Base-by-base conservation (phyloP, 768 basidiomycete genomes). In the Leccinum incarnatum region DNA sequence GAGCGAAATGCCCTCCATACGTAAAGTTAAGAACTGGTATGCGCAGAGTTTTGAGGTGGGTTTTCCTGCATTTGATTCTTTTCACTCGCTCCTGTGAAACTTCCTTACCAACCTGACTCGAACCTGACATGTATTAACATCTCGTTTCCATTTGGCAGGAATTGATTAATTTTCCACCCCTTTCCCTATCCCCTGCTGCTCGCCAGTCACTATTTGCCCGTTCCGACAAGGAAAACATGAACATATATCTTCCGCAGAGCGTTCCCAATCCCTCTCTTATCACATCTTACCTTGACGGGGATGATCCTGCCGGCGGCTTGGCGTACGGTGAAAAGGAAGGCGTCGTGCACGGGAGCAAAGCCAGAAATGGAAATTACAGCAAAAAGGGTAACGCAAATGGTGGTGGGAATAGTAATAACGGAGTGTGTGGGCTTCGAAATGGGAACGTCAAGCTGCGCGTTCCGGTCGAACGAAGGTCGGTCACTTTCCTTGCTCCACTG, bases 231-330 rank as follows among this genome's bases (percentile, higher is more conserved):
- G 62, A 63, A 5, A 58, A 65, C 30, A 42, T 60, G 53, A 60
- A 65, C 5, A 65, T 65, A 36, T 63, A 65, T 11, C 53, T 61
- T 21, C 63, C 62, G 2, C 45, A 65, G 15, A 65, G 53, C 7
- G 46, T 65, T 11, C 62, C 62, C 15, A 63, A 63, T 14, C 62
- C 62, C 2, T 63, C 62, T 8, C 62, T 63, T 10, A 19, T 64
- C 19, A 55, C 53, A 21, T 64, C 65, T 11, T 66, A 67, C 49
- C 62, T 66, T n/a, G 65, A 67, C 48, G 76, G 80, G 59, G 71
- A 72, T 9, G 57, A 51, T 4, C 49, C 53, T 48, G 53, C 53
- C 27, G 37, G 62, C 14, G 57, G 53, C 23, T 17, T 51, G 42
- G 19, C 37, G 2, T 66, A 64, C 51, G 72, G 68, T 14, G 60